phyloP scores from a whole-genome alignment of 805 yeast genomes.

The Hanseniaspora clermontiae region DNA sequence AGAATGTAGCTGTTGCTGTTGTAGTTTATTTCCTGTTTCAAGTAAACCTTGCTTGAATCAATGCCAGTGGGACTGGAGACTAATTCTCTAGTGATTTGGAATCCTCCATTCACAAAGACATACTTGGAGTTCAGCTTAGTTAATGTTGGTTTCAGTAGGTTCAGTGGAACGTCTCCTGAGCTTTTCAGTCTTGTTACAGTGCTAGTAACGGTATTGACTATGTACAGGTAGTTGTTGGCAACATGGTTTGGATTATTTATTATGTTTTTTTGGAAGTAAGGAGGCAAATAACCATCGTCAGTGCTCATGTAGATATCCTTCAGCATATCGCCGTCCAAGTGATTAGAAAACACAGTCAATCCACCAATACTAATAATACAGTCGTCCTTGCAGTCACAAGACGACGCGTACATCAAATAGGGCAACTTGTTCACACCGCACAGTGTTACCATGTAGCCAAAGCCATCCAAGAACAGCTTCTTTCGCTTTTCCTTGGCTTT shows the following conservation, averaged over 20 bases:
- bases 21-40: conserved; percentile 34
- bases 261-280: conserved; percentile 34
- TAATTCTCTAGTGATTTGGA: conserved; percentile 29
- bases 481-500: neutral
- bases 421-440: conserved; percentile 34
- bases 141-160: conserved; percentile 38
- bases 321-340: conserved; percentile 22
- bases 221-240: conserved; percentile 30
- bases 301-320: conserved; percentile 30
- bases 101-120: conserved; percentile 59
- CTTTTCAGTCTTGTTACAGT: conserved; percentile 27
- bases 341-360: conserved; percentile 18
- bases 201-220: conserved; percentile 32
- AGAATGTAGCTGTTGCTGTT: conserved; percentile 48
- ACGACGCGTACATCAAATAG: conserved; percentile 33
- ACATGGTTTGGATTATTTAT: conserved; percentile 33
- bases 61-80: conserved; percentile 22
- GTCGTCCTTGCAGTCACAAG: conserved; percentile 30
- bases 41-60: conserved; percentile 28
- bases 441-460: conserved; percentile 22
- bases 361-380: conserved; percentile 37
- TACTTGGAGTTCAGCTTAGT: conserved; percentile 43
- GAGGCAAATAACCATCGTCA: conserved; percentile 30
- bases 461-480: conserved; percentile 18
- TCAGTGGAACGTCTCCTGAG: conserved; percentile 38